These are phyloP conservation scores for Amorphotheca resinae DNA, from an alignment of 495 filamentous ascomycete genomes.

Conservation along the genomic window DNA sequence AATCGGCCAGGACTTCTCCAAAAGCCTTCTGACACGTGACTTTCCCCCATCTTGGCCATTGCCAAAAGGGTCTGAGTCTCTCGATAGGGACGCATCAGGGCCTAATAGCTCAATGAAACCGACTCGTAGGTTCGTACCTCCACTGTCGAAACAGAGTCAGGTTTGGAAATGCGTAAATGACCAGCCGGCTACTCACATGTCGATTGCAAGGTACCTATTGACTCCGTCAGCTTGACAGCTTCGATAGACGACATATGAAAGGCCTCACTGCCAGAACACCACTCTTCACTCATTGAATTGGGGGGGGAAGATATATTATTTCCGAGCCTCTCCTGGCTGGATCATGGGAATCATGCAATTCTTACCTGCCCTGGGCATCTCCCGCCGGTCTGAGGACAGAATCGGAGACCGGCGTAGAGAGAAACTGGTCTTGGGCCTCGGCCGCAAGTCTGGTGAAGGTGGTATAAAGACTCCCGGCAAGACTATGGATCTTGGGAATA, in stretches of 20 bases:
- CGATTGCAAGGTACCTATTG: conserved; percentile 57
- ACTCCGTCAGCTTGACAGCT: conserved; percentile 7
- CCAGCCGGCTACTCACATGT: conserved; percentile 39
- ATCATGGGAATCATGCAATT: too few species aligned
- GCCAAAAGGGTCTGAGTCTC: conserved; percentile 1
- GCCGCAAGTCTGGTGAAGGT: conserved; percentile 53
- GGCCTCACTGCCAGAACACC: not conserved
- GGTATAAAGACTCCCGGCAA: conserved; percentile 48
- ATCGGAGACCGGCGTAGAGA: conserved; percentile 65
- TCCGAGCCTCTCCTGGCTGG: too few species aligned
- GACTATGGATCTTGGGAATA: conserved; percentile 35
- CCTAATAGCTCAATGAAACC: conserved; percentile 63
- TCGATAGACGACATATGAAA: not conserved
- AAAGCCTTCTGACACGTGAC: conserved; percentile 41
- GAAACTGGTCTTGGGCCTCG: conserved; percentile 56
- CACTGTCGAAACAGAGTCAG: conserved; percentile 26
- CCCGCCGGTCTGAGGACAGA: conserved; percentile 41
- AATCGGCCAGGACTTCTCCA: conserved; percentile 69
- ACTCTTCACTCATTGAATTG: too few species aligned
- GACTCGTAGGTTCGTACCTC: conserved; percentile 69
- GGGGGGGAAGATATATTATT: too few species aligned
- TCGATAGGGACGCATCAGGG: conserved; percentile 17
- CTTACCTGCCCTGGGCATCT: conserved; percentile 46
- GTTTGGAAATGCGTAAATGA: not conserved
- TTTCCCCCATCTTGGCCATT: conserved; percentile 25